Evolutionary conservation across 768 basidiomycete genomes (phyloP).

Genomic region (Phallus indusiatus): DNA sequence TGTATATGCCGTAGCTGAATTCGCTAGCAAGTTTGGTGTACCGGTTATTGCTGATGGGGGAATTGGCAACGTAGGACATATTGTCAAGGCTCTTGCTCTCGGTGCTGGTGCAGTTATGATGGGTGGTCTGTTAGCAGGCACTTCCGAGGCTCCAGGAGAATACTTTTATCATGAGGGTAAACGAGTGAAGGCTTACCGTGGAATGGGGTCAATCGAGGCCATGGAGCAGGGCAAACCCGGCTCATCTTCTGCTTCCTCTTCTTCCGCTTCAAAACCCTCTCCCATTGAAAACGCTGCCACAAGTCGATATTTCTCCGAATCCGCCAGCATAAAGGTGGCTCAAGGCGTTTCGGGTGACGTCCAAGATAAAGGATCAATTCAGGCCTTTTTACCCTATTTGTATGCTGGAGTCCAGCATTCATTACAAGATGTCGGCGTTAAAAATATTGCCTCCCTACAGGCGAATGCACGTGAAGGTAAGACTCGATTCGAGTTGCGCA

Average conservation of each 20-base stretch:
- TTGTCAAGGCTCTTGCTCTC: slow-evolving; percentile 91
- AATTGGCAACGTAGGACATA: slow-evolving; percentile 90
- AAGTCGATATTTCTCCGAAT: slow-evolving; percentile 90
- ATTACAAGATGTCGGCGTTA: slow-evolving; percentile 85
- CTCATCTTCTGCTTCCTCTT: slow-evolving; percentile 17
- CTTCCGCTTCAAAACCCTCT: slow-evolving; percentile 35
- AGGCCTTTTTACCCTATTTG: slow-evolving; percentile 84
- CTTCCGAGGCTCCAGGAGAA: slow-evolving; percentile 94
- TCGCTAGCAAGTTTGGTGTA: slow-evolving; percentile 85
- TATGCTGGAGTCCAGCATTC: slow-evolving; percentile 83
- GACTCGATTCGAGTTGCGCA: slow-evolving; percentile 87
- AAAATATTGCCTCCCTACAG: slow-evolving; percentile 55
- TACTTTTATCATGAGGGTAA: slow-evolving; percentile 99
- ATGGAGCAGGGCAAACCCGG: slow-evolving; percentile 70
- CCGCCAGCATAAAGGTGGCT: slow-evolving; percentile 89
- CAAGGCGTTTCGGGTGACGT: slow-evolving; percentile 96
- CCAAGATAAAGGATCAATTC: slow-evolving; percentile 92
- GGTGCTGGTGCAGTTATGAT: slow-evolving; percentile 98
- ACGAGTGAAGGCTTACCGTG: slow-evolving; percentile 96
- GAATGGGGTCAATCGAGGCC: slow-evolving; percentile 94
- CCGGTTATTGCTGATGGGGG: slow-evolving; percentile 98
- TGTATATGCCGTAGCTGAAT: slow-evolving; percentile 95
- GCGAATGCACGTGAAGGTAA: slow-evolving; percentile 52
- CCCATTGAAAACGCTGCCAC: slow-evolving; percentile 89
- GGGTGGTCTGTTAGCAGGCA: slow-evolving; percentile 93